phyloP scores from a whole-genome alignment of 2,329 filamentous ascomycete genomes.

The Eurotiales sp. region DNA sequence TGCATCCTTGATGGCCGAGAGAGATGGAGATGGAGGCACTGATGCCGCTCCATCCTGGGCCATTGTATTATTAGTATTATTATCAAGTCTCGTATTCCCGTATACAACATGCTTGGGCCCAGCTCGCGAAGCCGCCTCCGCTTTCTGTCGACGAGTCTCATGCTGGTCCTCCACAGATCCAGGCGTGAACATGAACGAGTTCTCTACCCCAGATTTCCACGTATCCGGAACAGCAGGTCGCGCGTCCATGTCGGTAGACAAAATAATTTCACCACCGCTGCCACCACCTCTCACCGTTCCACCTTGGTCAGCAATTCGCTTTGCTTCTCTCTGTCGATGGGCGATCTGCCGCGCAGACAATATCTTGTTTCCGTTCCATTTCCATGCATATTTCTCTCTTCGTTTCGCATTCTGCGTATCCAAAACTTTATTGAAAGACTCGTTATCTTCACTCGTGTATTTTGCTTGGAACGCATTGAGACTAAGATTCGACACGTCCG shows the following conservation, averaged over 20 bases:
- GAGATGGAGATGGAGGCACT: constrained; percentile 71
- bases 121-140: constrained; percentile 67
- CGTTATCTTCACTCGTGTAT: constrained; percentile 97
- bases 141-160: constrained; percentile 62
- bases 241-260: constrained; percentile 61
- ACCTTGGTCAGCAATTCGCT: constrained; percentile 64
- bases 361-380: constrained; percentile 85
- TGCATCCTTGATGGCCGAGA: constrained; percentile 79
- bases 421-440: constrained; percentile 88
- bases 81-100: constrained; percentile 70
- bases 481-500: constrained; percentile 71
- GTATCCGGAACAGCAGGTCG: constrained; percentile 72
- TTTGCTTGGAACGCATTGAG: constrained; percentile 82
- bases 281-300: constrained; percentile 57
- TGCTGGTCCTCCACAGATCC: constrained; percentile 50
- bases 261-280: constrained; percentile 50
- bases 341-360: constrained; percentile 59
- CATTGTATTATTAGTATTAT: neutral
- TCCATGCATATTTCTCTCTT: constrained; percentile 81
- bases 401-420: constrained; percentile 86
- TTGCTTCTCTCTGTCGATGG: constrained; percentile 55
- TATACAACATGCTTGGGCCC: constrained; percentile 75
- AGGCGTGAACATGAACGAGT: constrained; percentile 76
- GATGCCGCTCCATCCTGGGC: constrained; percentile 44
- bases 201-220: constrained; percentile 72